A percentile compares a stretch with the other conserved stretches of the same genome.
These are phyloP conservation scores for Ulota crispa DNA, from an alignment of 225 moss, liverwort and hornwort species.

Conservation along the genomic window DNA sequence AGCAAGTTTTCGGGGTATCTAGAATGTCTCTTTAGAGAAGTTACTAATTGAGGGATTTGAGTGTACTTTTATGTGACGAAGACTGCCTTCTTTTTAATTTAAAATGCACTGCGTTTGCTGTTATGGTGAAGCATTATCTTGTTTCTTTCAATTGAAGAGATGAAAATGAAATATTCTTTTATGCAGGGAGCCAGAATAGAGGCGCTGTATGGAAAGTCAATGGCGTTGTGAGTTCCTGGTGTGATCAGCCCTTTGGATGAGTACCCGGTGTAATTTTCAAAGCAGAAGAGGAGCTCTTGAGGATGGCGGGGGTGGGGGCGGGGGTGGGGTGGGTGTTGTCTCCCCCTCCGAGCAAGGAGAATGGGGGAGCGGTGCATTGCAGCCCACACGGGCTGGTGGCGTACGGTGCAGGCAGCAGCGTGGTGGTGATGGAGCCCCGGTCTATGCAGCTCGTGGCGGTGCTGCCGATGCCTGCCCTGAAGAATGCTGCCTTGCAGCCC, in stretches of 20 bases:
- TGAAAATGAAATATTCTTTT: background rate
- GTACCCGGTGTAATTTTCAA: slow-evolving; percentile 18
- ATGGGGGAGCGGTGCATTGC: slow-evolving; percentile 85
- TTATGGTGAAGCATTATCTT: slow-evolving; percentile 3
- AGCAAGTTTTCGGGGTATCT: background rate
- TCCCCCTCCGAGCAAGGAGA: slow-evolving; percentile 86
- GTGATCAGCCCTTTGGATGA: slow-evolving; percentile 33
- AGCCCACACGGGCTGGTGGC: slow-evolving; percentile 90
- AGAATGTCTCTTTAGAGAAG: background rate
- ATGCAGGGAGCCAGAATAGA: slow-evolving; percentile 31
- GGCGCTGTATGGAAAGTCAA: background rate
- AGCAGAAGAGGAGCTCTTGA: slow-evolving; percentile 29
- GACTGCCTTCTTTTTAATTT: background rate
- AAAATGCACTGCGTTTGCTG: slow-evolving; percentile 8
- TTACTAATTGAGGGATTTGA: background rate
- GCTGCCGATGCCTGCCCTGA: slow-evolving; percentile 86
- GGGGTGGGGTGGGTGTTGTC: slow-evolving; percentile 82
- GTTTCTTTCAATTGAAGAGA: slow-evolving; percentile 9
- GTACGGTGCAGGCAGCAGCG: slow-evolving; percentile 85
- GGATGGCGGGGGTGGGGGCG: slow-evolving; percentile 69
- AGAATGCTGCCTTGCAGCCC: slow-evolving; percentile 58
- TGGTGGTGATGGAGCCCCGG: slow-evolving; percentile 85
- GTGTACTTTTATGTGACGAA: background rate
- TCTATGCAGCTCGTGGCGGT: slow-evolving; percentile 97
- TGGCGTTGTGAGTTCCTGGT: slow-evolving; percentile 23